These are phyloP conservation scores for Tribonema minus DNA, from an alignment of 108 stramenopile species.

Conservation along the genomic window DNA sequence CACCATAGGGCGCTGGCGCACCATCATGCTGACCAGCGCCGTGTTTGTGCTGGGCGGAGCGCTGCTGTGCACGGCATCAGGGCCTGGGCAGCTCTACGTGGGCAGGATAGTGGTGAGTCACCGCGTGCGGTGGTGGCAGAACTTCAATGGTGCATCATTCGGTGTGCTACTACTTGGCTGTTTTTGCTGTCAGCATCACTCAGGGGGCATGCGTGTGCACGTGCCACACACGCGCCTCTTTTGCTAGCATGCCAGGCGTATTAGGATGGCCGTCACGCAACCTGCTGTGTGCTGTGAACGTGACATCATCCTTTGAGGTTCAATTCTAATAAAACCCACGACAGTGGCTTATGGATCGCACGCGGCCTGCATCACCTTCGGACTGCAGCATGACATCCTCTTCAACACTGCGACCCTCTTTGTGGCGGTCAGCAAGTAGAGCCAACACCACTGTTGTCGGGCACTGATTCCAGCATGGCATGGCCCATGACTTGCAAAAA, in stretches of 20 bases:
- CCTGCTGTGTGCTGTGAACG: too few species aligned
- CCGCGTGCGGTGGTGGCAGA: neutral
- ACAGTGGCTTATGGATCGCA: too few species aligned
- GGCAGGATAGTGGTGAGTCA: neutral
- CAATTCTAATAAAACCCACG: too few species aligned
- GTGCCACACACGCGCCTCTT: too few species aligned
- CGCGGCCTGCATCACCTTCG: too few species aligned
- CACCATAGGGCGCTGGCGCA: conserved; percentile 13
- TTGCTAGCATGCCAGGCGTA: too few species aligned
- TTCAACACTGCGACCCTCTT: too few species aligned
- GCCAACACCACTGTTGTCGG: too few species aligned
- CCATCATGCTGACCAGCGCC: conserved; percentile 13
- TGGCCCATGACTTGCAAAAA: neutral
- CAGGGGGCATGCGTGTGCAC: neutral
- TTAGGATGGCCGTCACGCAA: too few species aligned
- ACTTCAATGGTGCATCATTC: neutral
- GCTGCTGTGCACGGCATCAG: neutral
- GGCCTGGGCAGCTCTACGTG: neutral
- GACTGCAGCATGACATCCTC: too few species aligned
- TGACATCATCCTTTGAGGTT: too few species aligned
- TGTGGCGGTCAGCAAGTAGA: too few species aligned
- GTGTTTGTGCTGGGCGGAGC: conserved; percentile 3
- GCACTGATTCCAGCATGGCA: neutral
- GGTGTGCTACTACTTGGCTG: neutral
- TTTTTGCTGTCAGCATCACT: neutral